These are phyloP conservation scores for Penicillium odoratum DNA, from an alignment of 495 filamentous ascomycete genomes.

Conservation along the genomic window DNA sequence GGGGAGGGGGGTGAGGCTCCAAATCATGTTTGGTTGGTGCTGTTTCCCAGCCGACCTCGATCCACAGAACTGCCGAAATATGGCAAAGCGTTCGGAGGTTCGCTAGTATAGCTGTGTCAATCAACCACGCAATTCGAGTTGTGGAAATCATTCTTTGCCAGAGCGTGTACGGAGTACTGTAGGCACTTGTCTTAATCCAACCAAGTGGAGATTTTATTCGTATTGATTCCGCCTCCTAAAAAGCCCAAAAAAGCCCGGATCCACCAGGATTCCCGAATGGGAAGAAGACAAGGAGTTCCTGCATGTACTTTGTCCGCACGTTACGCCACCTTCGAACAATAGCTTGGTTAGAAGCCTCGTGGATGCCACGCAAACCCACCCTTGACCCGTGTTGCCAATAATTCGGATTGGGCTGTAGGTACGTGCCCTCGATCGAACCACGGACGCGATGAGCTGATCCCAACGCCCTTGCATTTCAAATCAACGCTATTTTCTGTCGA, in stretches of 20 bases:
- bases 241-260: not conserved
- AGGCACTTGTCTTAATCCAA: not conserved
- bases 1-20: conserved; percentile 3
- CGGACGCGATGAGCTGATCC: conserved; percentile 1
- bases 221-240: not conserved
- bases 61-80: conserved; percentile 11
- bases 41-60: not conserved
- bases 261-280: not conserved
- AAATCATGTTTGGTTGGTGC: conserved; percentile 3
- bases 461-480: conserved; percentile 6
- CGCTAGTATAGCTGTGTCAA: conserved; percentile 14
- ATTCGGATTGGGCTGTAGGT: not conserved
- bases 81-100: conserved; percentile 1
- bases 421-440: not conserved
- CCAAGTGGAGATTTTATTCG: not conserved
- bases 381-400: not conserved
- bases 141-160: not conserved
- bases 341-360: conserved; percentile 2
- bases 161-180: no score
- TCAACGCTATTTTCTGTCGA: not conserved
- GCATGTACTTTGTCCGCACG: not conserved
- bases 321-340: not conserved
- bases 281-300: not conserved
- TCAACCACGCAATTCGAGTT: conserved; percentile 6
- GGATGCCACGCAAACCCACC: not conserved